phyloP scores from a whole-genome alignment of 257 asterid species.

The Gardenia jasminoides region DNA sequence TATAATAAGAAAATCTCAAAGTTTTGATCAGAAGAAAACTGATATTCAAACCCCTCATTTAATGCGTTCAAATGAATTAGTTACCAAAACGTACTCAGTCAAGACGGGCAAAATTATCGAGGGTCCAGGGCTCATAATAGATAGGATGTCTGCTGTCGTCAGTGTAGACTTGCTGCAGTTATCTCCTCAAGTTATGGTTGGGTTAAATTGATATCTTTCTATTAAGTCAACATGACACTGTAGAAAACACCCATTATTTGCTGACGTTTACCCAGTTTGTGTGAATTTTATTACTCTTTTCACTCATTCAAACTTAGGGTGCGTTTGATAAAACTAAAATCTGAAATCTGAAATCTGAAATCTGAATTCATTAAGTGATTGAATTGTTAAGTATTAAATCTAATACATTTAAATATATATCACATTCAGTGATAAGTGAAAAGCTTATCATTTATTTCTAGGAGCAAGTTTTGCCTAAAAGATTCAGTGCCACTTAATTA shows the following conservation, averaged over 20 bases:
- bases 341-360: too few relatives aligned
- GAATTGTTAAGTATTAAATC: too few relatives aligned
- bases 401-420: too few relatives aligned
- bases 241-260: not conserved
- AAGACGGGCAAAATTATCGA: not conserved
- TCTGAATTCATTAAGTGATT: too few relatives aligned
- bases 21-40: not conserved
- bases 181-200: not conserved
- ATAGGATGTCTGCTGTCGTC: too few relatives aligned
- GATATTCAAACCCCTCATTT: not conserved
- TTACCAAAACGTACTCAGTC: not conserved
- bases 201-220: not conserved
- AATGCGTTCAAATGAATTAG: not conserved
- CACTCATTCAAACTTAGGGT: not conserved
- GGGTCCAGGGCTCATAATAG: not conserved
- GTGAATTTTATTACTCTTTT: not conserved
- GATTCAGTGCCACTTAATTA: too few relatives aligned
- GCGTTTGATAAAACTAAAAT: too few relatives aligned
- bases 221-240: not conserved
- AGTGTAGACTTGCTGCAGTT: not conserved
- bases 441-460: too few relatives aligned
- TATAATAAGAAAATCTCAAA: not conserved
- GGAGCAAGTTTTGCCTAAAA: too few relatives aligned
- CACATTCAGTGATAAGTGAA: too few relatives aligned
- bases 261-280: not conserved